A percentile compares a stretch with the other conserved stretches of the same genome.
Conservation (phyloP, 345 rosid genomes). For the Syzygium aqueum region DNA sequence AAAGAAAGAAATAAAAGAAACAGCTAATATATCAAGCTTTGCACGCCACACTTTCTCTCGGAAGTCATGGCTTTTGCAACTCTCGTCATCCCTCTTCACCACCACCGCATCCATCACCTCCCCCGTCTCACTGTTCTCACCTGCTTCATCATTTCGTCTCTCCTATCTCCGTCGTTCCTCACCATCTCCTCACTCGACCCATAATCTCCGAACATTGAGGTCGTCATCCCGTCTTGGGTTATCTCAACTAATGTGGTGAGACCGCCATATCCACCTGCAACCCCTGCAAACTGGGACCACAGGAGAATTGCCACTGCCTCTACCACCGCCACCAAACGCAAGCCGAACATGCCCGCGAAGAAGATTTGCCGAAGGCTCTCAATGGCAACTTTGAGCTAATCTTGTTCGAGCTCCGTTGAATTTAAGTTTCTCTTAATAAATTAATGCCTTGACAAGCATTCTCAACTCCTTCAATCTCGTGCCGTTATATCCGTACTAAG, state of each 20-base stretch:
- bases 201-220: neutral
- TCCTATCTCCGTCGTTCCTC: neutral
- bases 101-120: too few species aligned
- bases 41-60: neutral
- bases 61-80: constrained; percentile 8
- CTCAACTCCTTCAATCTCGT: neutral
- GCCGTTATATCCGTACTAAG: neutral
- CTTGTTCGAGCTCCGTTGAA: neutral
- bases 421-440: neutral
- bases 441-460: neutral
- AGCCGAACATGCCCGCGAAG: neutral
- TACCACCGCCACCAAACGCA: neutral
- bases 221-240: constrained; percentile 27
- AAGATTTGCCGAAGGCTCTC: constrained; percentile 6
- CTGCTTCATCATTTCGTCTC: neutral
- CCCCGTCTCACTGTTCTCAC: neutral
- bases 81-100: too few species aligned
- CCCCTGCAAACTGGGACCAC: constrained; percentile 45
- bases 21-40: neutral
- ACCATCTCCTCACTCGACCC: neutral
- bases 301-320: neutral
- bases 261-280: constrained; percentile 61
- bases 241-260: constrained; percentile 56
- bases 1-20: neutral
- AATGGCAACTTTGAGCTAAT: neutral